Conservation (phyloP, 2,329 filamentous ascomycete species). For the Septoria petroselini region DNA sequence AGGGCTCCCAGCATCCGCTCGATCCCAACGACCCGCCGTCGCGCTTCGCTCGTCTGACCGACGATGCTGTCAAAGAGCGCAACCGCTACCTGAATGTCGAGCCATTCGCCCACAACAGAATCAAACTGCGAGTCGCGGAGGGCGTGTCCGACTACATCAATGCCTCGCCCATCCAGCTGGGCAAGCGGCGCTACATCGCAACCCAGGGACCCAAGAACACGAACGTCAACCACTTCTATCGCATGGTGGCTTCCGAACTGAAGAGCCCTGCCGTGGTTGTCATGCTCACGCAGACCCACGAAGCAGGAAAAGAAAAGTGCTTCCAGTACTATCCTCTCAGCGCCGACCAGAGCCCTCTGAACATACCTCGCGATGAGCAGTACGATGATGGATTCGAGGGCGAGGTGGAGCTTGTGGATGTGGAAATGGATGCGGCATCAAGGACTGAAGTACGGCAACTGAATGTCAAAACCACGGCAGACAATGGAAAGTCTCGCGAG, state of each 20-base stretch:
- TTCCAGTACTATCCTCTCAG: conserved; percentile 69
- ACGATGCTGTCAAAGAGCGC: conserved; percentile 57
- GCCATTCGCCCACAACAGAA: conserved; percentile 81
- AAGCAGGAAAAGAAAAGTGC: conserved; percentile 77
- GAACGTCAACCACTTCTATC: conserved; percentile 81
- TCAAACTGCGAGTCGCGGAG: conserved; percentile 74
- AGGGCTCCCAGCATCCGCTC: conserved; percentile 41
- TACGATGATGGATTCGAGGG: conserved; percentile 57
- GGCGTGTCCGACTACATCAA: conserved; percentile 57
- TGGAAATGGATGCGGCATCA: conserved; percentile 54
- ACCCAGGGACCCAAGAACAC: conserved; percentile 79
- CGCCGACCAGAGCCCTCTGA: conserved; percentile 31
- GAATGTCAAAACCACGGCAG: conserved; percentile 44
- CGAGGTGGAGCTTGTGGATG: conserved; percentile 60
- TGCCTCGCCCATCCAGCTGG: conserved; percentile 47
- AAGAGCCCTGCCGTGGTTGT: conserved; percentile 67
- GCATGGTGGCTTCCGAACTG: conserved; percentile 76
- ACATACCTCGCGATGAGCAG: conserved; percentile 28
- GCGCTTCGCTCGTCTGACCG: conserved; percentile 58
- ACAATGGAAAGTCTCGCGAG: conserved; percentile 44
- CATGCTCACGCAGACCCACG: conserved; percentile 89
- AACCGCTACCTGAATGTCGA: conserved; percentile 90
- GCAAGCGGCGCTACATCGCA: conserved; percentile 70
- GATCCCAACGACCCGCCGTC: conserved; percentile 46
- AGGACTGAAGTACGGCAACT: conserved; percentile 73